Evolutionary conservation across 2,329 filamentous ascomycete species (phyloP).

Genomic region (Elsinoe necatrix): DNA sequence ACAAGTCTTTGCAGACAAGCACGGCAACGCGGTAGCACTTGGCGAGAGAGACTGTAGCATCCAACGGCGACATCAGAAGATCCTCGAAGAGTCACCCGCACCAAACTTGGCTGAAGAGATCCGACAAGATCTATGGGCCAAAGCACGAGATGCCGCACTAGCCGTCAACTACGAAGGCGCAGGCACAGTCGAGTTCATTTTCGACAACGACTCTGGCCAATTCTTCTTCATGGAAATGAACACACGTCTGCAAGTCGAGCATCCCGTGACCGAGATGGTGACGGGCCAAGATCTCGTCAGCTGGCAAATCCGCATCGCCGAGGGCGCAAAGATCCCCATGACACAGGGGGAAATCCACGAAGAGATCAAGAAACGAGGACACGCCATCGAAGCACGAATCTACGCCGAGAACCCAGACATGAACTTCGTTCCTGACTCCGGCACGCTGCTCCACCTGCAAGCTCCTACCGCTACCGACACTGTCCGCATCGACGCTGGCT

Average conservation of each 20-base stretch:
- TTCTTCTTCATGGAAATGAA: constrained; percentile 70
- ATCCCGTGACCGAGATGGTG: constrained; percentile 81
- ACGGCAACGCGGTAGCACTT: constrained; percentile 56
- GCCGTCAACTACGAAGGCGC: constrained; percentile 59
- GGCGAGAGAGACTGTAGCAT: constrained; percentile 60
- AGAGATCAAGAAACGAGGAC: constrained; percentile 65
- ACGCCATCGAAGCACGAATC: constrained; percentile 90
- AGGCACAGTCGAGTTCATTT: constrained; percentile 61
- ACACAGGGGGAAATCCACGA: constrained; percentile 57
- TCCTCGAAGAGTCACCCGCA: constrained; percentile 57
- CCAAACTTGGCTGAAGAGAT: constrained; percentile 52
- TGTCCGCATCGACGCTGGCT: constrained; percentile 87
- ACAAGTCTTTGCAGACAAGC: constrained; percentile 57
- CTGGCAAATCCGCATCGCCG: constrained; percentile 88
- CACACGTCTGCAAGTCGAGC: constrained; percentile 86
- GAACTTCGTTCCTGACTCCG: constrained; percentile 91
- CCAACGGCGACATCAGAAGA: constrained; percentile 58
- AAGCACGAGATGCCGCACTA: constrained; percentile 53
- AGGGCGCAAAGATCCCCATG: constrained; percentile 58
- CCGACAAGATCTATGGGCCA: constrained; percentile 57
- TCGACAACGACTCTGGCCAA: constrained; percentile 56
- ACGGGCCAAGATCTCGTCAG: constrained; percentile 74
- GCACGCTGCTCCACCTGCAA: constrained; percentile 71
- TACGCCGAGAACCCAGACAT: constrained; percentile 91
- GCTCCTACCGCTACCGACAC: constrained; percentile 62